Evolutionary conservation across 2,329 filamentous ascomycete genomes (phyloP), one percentile per base, ranked within the genome.

Genomic region (Lachnellula subtilissima): DNA sequence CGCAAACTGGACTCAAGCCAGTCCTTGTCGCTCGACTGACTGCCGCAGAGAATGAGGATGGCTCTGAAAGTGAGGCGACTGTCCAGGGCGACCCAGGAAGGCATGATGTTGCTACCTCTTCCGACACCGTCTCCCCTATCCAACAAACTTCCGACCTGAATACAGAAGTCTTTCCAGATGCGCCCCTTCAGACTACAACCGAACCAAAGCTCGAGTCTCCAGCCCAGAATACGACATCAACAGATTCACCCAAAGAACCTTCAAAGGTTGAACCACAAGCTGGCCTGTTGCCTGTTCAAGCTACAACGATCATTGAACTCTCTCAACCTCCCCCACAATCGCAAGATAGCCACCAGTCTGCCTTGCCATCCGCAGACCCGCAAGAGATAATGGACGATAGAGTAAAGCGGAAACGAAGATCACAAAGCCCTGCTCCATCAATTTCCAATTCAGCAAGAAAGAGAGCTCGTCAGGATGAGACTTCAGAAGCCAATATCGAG

Each of bases 1-100:
- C 84, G 5, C 81, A 84, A 59, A 81, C 82, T 23, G 89, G 89
- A 8, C 78, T 91, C 52, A 89, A 91, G 69, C 79, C 84, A 23
- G 88, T 87, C 57, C 80, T 91, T 48, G 78, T 92, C 54, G 80
- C 86, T 58, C 82, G 86, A 57, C 73, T 93, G 47, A 68, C 76
- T 48, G 74, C 72, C 49, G 73, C 72, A 36, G 74, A 76, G 43
- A 68, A 69, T 53, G 69, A 72, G 42, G 64, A 68, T 47, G 66
- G 64, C n/a, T 68, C 64, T 5, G 65, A 71, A 54, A 68, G 65
- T 49, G 69, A 69, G 42, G 61, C 60, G 28, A 68, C 65, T 1
- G 46, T 65, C 4, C 65, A 68, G 39, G 65, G 57, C 6, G 67
- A 67, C 52, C 50, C 51, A n/a, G 48, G 45, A 22, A 65, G 62